Evolutionary conservation across 352 stramenopile species (phyloP).

Genomic region (Phytophthora melonis): DNA sequence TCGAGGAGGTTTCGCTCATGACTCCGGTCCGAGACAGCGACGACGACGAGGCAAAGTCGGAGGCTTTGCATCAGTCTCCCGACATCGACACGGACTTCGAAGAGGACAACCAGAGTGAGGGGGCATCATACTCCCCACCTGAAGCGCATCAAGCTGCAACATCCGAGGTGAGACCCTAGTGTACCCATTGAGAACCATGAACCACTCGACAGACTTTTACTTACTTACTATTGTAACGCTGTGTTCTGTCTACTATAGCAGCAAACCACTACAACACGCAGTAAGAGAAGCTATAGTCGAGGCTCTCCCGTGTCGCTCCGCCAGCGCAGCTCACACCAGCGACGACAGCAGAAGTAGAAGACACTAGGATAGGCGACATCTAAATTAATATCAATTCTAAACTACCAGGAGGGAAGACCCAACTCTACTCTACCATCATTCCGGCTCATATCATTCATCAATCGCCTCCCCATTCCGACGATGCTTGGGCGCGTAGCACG

Average conservation of each 20-base stretch:
- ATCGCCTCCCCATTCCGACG: constrained; percentile 18
- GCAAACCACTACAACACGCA: constrained; percentile 2
- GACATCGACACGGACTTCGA: constrained; percentile 16
- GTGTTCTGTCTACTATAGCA: constrained; percentile 7
- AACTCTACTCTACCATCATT: constrained; percentile 21
- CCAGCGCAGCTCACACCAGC: constrained; percentile 17
- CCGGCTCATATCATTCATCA: constrained; percentile 7
- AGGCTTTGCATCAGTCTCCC: constrained; percentile 3
- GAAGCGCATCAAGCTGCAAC: constrained; percentile 27
- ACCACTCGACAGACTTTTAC: neutral
- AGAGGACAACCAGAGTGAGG: constrained; percentile 15
- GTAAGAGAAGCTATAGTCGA: constrained; percentile 9
- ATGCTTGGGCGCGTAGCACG: constrained; percentile 33
- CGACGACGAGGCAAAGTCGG: constrained; percentile 33
- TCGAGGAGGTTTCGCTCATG: constrained; percentile 63
- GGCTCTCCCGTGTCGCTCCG: constrained; percentile 2
- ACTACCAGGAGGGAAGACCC: constrained; percentile 12
- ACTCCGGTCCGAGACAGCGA: constrained; percentile 32
- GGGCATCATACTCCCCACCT: constrained; percentile 17
- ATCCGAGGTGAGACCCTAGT: constrained; percentile 28
- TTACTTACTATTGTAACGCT: neutral
- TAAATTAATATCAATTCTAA: constrained; percentile 13
- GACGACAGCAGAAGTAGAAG: constrained; percentile 13
- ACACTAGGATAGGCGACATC: constrained; percentile 29
- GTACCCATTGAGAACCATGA: neutral